These are phyloP conservation scores for Neurospora hispaniola DNA, from an alignment of 495 filamentous ascomycete genomes.

Conservation along the genomic window DNA sequence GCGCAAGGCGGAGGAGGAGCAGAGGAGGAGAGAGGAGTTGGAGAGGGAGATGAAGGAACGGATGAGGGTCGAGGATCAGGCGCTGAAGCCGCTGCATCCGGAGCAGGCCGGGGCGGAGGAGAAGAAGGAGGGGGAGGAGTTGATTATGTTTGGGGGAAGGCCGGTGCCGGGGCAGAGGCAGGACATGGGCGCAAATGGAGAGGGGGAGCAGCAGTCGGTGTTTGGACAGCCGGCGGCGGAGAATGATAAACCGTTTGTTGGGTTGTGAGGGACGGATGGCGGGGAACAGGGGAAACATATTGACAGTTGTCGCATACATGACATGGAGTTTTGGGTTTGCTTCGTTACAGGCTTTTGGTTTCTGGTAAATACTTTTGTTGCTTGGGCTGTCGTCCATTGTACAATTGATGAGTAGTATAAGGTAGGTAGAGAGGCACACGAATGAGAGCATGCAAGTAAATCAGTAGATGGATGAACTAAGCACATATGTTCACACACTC, in stretches of 20 bases:
- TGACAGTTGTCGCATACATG: background rate
- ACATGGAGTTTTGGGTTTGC: background rate
- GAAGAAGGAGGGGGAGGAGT: background rate
- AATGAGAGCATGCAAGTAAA: too few relatives aligned
- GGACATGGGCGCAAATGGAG: background rate
- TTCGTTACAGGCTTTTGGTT: background rate
- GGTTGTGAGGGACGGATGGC: background rate
- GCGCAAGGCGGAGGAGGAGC: constrained; percentile 7
- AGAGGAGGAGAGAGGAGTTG: constrained; percentile 7
- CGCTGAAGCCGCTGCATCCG: background rate
- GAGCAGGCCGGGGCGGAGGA: background rate
- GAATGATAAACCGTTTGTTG: background rate
- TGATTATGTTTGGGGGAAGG: background rate
- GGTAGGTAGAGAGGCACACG: too few relatives aligned
- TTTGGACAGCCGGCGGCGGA: background rate
- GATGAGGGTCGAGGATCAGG: constrained; percentile 5
- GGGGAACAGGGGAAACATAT: background rate
- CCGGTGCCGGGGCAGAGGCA: background rate
- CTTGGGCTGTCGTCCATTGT: too few relatives aligned
- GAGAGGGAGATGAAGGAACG: constrained; percentile 11
- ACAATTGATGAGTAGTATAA: too few relatives aligned
- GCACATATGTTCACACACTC: too few relatives aligned
- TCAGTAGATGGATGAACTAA: too few relatives aligned
- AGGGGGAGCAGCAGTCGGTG: background rate
- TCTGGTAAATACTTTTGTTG: too few relatives aligned